phyloP scores from a whole-genome alignment of 352 stramenopile genomes.

The Pythium sp. region DNA sequence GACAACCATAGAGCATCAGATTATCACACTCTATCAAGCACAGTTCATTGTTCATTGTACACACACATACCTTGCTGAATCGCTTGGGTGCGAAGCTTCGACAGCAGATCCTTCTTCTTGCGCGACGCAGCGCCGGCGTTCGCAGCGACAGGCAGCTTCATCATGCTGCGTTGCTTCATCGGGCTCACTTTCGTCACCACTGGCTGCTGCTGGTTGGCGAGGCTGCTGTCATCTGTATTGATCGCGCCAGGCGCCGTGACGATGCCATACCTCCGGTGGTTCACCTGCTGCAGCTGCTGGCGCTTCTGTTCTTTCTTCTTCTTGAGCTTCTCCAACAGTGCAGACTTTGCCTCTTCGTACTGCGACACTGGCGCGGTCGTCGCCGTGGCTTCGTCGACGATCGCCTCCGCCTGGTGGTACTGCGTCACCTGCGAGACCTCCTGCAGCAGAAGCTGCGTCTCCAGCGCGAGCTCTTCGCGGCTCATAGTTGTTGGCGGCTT shows the following conservation, averaged over 20 bases:
- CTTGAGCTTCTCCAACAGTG: conserved; percentile 64
- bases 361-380: conserved; percentile 32
- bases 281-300: conserved; percentile 46
- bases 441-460: conserved; percentile 81
- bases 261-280: conserved; percentile 44
- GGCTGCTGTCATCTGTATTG: not conserved
- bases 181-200: conserved; percentile 28
- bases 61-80: conserved; percentile 44
- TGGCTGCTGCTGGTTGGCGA: conserved; percentile 4
- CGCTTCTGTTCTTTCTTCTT: conserved; percentile 58
- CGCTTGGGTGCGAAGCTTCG: conserved; percentile 48
- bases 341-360: conserved; percentile 49
- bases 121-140: conserved; percentile 22
- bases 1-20: not conserved
- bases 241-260: conserved; percentile 3
- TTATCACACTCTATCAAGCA: not conserved
- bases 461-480: conserved; percentile 56
- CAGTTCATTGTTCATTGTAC: too few species aligned
- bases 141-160: conserved; percentile 54
- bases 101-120: conserved; percentile 67
- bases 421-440: conserved; percentile 60
- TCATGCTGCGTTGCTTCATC: conserved; percentile 32
- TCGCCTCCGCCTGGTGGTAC: conserved; percentile 29
- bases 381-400: conserved; percentile 24
- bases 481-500: conserved; percentile 24